Conservation (phyloP, 75 land plant genomes). For the Cunninghamia lanceolata region DNA sequence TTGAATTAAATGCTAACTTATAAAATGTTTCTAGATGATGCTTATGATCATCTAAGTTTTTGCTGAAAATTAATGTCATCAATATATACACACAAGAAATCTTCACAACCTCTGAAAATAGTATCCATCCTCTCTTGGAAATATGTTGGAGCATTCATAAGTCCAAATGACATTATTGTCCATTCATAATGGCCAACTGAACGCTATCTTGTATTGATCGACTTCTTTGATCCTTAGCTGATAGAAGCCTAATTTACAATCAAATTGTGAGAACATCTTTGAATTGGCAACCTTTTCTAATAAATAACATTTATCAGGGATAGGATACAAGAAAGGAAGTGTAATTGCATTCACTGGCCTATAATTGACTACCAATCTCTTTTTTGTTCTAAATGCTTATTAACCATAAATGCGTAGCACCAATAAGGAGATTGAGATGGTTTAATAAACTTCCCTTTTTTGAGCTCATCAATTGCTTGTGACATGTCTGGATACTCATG, state of each 20-base stretch:
- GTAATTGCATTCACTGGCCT: not conserved
- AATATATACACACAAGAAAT: not conserved
- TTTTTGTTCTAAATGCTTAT: not conserved
- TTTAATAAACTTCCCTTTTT: not conserved
- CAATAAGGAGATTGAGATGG: not conserved
- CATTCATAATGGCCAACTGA: not conserved
- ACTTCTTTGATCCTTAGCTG: too few species aligned
- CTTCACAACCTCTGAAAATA: not conserved
- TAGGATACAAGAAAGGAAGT: not conserved
- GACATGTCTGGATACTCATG: too few species aligned
- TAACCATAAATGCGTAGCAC: not conserved
- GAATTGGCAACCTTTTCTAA: not conserved
- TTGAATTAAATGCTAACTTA: not conserved
- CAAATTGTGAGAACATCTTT: too few species aligned
- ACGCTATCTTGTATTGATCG: not conserved
- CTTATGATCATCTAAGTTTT: not conserved
- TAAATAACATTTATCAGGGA: not conserved
- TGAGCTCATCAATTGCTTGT: too few species aligned
- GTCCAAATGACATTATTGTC: not conserved
- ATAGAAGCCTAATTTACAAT: too few species aligned
- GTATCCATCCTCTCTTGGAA: not conserved
- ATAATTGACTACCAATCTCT: not conserved
- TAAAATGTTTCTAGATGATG: not conserved
- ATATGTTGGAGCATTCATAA: not conserved
- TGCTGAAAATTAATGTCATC: not conserved